Percentiles rank a stretch among this genome's conserved stretches.
These are phyloP conservation scores for Venturiaceae sp. DNA, from an alignment of 2,329 filamentous ascomycete species.

Conservation along the genomic window DNA sequence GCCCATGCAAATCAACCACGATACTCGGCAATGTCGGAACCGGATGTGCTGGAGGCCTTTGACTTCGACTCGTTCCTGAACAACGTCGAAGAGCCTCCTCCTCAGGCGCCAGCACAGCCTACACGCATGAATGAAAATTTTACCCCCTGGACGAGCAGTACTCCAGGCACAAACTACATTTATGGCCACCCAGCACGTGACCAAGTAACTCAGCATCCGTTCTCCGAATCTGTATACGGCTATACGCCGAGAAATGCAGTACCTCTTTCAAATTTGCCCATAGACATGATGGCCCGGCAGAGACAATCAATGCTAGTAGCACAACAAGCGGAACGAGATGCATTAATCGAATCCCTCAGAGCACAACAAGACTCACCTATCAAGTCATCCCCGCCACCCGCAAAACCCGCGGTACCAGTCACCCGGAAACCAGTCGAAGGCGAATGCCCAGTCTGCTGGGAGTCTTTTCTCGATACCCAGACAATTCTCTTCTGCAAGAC, in stretches of 20 bases:
- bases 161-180: no score
- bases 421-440: conserved; percentile 47
- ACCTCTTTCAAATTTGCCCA: not conserved
- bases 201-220: no score
- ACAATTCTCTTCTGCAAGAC: conserved; percentile 49
- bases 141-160: not conserved
- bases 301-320: not conserved
- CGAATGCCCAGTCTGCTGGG: conserved; percentile 52
- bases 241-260: not conserved
- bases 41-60: not conserved
- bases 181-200: no score
- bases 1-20: not conserved
- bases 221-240: not conserved
- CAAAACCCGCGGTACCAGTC: not conserved
- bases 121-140: not conserved
- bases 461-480: conserved; percentile 36
- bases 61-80: not conserved
- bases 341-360: not conserved
- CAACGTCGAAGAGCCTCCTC: not conserved
- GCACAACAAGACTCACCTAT: not conserved
- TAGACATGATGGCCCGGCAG: not conserved
- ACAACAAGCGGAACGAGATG: not conserved
- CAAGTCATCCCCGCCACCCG: not conserved
- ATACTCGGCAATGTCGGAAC: not conserved
- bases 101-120: not conserved